phyloP scores from a whole-genome alignment of 2,329 filamentous ascomycete species.

The Botrytis pseudocinerea region DNA sequence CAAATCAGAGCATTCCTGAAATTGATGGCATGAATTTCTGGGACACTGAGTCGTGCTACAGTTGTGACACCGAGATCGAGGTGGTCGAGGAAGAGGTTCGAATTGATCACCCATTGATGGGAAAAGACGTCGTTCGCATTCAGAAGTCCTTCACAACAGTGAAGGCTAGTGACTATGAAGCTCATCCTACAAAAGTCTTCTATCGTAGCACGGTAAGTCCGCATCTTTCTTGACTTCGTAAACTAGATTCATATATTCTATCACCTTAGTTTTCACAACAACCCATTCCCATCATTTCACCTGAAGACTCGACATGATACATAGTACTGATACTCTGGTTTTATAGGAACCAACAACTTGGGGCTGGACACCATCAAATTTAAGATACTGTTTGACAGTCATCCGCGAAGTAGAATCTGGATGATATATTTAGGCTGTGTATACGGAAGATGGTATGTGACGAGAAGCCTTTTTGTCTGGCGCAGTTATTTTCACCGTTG shows the following conservation, averaged over 20 bases:
- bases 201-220: background rate
- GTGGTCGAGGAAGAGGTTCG: background rate
- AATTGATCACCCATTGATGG: slow-evolving; percentile 1
- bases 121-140: background rate
- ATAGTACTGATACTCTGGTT: background rate
- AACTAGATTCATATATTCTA: background rate
- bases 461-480: accelerated
- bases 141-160: background rate
- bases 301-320: accelerated
- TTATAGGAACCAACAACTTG: background rate
- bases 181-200: background rate
- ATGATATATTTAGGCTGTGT: background rate
- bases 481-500: background rate
- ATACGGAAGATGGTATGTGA: no score
- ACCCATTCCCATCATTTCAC: accelerated
- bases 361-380: slow-evolving; percentile 7
- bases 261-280: background rate
- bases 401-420: background rate
- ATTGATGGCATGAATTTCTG: background rate
- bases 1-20: background rate
- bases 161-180: background rate
- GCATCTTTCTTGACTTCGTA: background rate
- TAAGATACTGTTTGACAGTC: slow-evolving; percentile 1
- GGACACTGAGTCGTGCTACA: background rate
- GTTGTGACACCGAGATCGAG: background rate